Percentiles rank a stretch among this genome's conserved stretches.
phyloP scores from a whole-genome alignment of 73 alveolate species.

The Tetrahymena malaccensis region DNA sequence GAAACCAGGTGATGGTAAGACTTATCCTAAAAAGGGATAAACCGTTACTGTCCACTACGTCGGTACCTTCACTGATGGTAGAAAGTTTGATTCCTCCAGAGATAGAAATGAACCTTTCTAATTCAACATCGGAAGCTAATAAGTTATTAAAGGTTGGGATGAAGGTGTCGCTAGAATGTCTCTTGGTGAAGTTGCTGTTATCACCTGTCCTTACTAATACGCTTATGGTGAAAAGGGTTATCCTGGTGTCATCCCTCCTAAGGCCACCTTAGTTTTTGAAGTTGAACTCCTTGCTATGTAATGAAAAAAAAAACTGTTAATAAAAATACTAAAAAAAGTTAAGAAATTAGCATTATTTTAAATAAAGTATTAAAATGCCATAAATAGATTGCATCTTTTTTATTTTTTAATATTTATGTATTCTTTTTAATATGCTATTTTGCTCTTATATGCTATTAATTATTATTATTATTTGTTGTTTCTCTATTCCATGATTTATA shows the following conservation, averaged over 20 bases:
- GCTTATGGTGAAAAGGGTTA: slow-evolving; percentile 87
- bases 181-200: slow-evolving; percentile 79
- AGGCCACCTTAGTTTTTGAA: slow-evolving; percentile 82
- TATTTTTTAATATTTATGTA: too few species aligned
- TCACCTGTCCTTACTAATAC: slow-evolving; percentile 66
- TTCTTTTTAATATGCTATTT: background rate
- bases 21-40: slow-evolving; percentile 2
- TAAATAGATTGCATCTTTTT: background rate
- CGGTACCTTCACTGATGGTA: slow-evolving; percentile 81
- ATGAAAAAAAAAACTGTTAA: background rate
- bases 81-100: slow-evolving; percentile 67
- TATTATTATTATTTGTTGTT: too few species aligned
- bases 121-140: slow-evolving; percentile 81
- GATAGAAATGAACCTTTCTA: slow-evolving; percentile 61
- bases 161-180: slow-evolving; percentile 85
- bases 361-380: background rate
- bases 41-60: slow-evolving; percentile 57
- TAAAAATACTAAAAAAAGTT: background rate
- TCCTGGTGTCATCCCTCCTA: slow-evolving; percentile 92
- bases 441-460: too few species aligned
- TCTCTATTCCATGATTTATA: too few species aligned
- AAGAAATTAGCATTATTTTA: too few species aligned
- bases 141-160: slow-evolving; percentile 97
- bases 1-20: slow-evolving; percentile 9
- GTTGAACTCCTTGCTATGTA: slow-evolving; percentile 65